Conservation (phyloP, 441 rosid genomes). For the Eutrema salsugineum region DNA sequence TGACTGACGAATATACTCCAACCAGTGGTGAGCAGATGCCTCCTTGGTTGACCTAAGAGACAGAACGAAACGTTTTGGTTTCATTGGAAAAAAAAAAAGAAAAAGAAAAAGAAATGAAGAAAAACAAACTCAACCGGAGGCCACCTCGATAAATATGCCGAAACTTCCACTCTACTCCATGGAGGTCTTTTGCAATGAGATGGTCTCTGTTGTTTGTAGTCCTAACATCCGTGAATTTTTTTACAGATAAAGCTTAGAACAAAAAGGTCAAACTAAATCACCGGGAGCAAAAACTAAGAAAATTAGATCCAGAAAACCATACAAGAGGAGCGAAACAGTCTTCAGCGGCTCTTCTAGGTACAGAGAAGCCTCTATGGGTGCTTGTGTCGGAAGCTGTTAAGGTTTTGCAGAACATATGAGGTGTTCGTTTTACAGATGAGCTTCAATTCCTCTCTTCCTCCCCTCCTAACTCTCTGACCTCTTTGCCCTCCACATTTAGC, state of each 20-base stretch:
- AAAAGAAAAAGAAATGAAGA: neutral
- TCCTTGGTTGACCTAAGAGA: slow-evolving; percentile 85
- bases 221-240: slow-evolving; percentile 45
- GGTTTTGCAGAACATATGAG: slow-evolving; percentile 93
- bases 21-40: slow-evolving; percentile 96
- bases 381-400: slow-evolving; percentile 95
- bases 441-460: slow-evolving; percentile 56
- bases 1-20: slow-evolving; percentile 95
- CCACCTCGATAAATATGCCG: slow-evolving; percentile 95
- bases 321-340: slow-evolving; percentile 92
- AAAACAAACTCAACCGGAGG: slow-evolving; percentile 6
- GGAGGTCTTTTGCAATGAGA: slow-evolving; percentile 86
- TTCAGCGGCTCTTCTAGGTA: slow-evolving; percentile 89
- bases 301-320: slow-evolving; percentile 1
- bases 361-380: slow-evolving; percentile 97
- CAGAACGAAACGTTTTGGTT: neutral
- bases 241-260: slow-evolving; percentile 8
- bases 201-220: slow-evolving; percentile 88
- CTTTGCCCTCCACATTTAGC: slow-evolving; percentile 49
- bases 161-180: slow-evolving; percentile 92
- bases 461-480: slow-evolving; percentile 39
- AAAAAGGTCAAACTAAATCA: slow-evolving; percentile 6
- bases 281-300: neutral
- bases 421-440: slow-evolving; percentile 59
- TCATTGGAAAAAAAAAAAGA: neutral